Evolutionary conservation across 1,284 basidiomycete species (phyloP), one percentile per base, ranked within the genome.

Genomic region (Xerocomus cyaneibrunnescens): DNA sequence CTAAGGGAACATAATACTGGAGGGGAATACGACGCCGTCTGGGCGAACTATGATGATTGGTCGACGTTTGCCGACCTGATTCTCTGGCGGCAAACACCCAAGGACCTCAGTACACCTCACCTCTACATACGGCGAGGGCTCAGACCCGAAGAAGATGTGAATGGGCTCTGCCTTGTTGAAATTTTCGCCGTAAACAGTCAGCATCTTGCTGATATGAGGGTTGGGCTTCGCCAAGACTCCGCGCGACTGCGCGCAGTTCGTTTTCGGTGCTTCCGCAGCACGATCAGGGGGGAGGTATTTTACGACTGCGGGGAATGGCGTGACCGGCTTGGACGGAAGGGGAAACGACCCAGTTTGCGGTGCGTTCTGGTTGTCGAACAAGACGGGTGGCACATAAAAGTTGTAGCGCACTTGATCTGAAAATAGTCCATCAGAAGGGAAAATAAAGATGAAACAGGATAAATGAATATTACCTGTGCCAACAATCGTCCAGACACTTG

Each of bases 11-110:
- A 84, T 80, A 45, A 86, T 78, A 62, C 76, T 83, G n/a, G 92
- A 94, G 4, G 95, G 94, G 76, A 95, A 89, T 56, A 97, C 87
- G 57, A 95, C 83, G 25, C 94, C 95, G 64, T 97, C 94, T 8
- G 85, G 81, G 51, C 94, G 83, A 54, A 96, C 87, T 57, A 97
- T 80, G 59, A 94, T 80, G 56, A 97, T 84, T 6, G 92, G 90
- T 41, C 88, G 77, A 47, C 84, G 81, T 71, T 87, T 89, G 53
- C 74, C 69, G 50, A 76, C 72, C 61, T 78, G 80, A 44, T 74
- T 75, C 61, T 87, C 84, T 7, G 84, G 85, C n/a, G 87, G 87
- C 40, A 88, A 70, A 62, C 85, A 89, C 17, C 85, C 86, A 25
- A 88, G 70, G n/a, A 94, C 92, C 72, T 95, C 92, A 50, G 85